Percentiles rank a stretch among this genome's conserved stretches.
Conservation (phyloP, 306 rosid genomes). For the Trifolium dubium region DNA sequence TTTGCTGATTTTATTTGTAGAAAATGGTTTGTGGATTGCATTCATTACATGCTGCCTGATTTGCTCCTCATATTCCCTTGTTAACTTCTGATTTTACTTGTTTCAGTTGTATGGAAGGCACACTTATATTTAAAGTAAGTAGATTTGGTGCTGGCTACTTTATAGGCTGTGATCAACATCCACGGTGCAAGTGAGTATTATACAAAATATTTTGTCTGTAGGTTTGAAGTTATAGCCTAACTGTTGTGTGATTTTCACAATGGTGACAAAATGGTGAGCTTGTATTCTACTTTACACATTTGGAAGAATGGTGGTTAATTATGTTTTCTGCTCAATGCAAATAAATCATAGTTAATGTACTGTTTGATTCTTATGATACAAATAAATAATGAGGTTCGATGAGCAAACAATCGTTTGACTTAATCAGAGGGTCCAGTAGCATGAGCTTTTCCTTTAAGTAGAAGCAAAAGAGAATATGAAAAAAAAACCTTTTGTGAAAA, state of each 20-base stretch:
- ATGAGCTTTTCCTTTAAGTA: background rate
- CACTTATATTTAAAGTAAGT: slow-evolving; percentile 89
- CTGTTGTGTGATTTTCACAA: slow-evolving; percentile 23
- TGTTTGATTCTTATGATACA: slow-evolving; percentile 27
- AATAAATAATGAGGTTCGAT: slow-evolving; percentile 7
- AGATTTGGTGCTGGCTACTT: slow-evolving; percentile 92
- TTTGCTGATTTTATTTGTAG: slow-evolving; percentile 31
- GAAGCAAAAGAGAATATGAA: background rate
- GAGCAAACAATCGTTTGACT: slow-evolving; percentile 4
- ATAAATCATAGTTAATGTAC: slow-evolving; percentile 21
- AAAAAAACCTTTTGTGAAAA: background rate
- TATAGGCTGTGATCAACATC: slow-evolving; percentile 94
- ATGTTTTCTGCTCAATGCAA: slow-evolving; percentile 18
- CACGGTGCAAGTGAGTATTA: slow-evolving; percentile 92
- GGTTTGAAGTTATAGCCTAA: slow-evolving; percentile 15
- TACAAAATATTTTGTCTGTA: slow-evolving; percentile 19
- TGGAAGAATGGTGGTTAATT: background rate
- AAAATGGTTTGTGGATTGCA: slow-evolving; percentile 23
- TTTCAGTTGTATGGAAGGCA: slow-evolving; percentile 89
- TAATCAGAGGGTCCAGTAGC: background rate
- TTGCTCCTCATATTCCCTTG: slow-evolving; percentile 33
- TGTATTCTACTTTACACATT: slow-evolving; percentile 9
- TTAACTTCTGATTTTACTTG: slow-evolving; percentile 36
- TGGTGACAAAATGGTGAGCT: slow-evolving; percentile 15
- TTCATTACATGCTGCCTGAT: slow-evolving; percentile 22